phyloP scores from a whole-genome alignment of 2,329 filamentous ascomycete species.

The Colletotrichum sp. region DNA sequence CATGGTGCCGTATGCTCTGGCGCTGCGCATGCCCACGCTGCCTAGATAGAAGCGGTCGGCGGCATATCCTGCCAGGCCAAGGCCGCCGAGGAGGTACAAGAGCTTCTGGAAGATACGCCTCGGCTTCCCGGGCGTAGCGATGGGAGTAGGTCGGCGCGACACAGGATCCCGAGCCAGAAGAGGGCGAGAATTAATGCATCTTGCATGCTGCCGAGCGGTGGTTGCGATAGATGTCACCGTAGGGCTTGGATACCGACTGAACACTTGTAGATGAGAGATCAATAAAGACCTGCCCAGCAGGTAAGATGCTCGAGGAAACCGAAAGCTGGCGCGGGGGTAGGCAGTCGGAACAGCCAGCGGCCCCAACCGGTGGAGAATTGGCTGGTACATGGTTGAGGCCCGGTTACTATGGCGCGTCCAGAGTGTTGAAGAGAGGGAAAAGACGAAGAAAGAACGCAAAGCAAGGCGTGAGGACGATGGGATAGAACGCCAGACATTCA shows the following conservation, averaged over 20 bases:
- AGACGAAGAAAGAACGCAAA: neutral
- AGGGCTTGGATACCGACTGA: neutral
- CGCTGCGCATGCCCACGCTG: slow-evolving; percentile 10
- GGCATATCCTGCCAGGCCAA: neutral
- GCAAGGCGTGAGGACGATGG: neutral
- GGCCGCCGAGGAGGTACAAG: neutral
- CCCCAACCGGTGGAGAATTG: neutral
- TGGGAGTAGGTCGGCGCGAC: neutral
- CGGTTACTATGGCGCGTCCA: neutral
- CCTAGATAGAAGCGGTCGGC: slow-evolving; percentile 22
- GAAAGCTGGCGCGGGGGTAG: neutral
- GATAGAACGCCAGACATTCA: neutral
- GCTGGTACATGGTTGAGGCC: neutral
- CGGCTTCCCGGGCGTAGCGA: neutral
- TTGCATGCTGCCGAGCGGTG: neutral
- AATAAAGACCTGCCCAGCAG: neutral
- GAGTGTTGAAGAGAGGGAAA: neutral
- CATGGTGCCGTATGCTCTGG: slow-evolving; percentile 4
- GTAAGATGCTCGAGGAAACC: neutral
- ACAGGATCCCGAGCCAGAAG: neutral
- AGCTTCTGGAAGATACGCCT: neutral
- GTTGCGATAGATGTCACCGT: neutral
- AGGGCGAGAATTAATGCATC: neutral
- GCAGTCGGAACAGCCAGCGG: neutral
- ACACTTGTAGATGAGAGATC: neutral